Conservation (phyloP, 2,329 filamentous ascomycete species). For the Fusarium buxicola region DNA sequence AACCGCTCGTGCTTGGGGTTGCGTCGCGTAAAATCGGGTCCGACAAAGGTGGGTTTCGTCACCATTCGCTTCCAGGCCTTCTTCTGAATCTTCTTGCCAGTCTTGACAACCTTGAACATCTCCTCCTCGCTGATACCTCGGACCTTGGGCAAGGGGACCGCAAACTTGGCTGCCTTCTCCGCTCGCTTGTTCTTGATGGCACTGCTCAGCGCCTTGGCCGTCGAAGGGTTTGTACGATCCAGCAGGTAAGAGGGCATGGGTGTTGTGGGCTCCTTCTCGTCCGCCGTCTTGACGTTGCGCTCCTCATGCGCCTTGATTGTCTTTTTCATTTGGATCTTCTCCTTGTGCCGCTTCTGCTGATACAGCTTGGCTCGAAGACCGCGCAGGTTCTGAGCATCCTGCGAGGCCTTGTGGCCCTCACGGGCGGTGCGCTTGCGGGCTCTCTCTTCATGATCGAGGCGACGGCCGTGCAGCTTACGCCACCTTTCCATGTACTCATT, state of each 20-base stretch:
- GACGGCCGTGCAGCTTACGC: conserved; percentile 64
- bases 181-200: conserved; percentile 96
- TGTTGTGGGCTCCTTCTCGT: conserved; percentile 81
- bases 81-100: conserved; percentile 92
- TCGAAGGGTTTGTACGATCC: conserved; percentile 75
- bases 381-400: conserved; percentile 92
- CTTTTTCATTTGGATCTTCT: conserved; percentile 99
- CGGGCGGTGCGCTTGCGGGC: conserved; percentile 87
- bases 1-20: conserved; percentile 81
- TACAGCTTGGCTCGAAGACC: conserved; percentile 93
- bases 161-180: conserved; percentile 94
- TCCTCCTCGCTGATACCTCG: conserved; percentile 92
- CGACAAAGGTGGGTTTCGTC: conserved; percentile 78
- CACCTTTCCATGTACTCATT: conserved; percentile 84
- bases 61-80: conserved; percentile 82
- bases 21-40: conserved; percentile 86
- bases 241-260: conserved; percentile 94
- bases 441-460: conserved; percentile 86
- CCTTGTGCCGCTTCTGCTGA: conserved; percentile 91
- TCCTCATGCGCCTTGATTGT: conserved; percentile 95
- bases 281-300: conserved; percentile 90
- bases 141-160: conserved; percentile 93
- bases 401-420: conserved; percentile 87
- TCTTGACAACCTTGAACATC: conserved; percentile 97
- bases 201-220: conserved; percentile 77